Evolutionary conservation across 2,329 filamentous ascomycete genomes (phyloP).

Genomic region (Blastomyces parvus): DNA sequence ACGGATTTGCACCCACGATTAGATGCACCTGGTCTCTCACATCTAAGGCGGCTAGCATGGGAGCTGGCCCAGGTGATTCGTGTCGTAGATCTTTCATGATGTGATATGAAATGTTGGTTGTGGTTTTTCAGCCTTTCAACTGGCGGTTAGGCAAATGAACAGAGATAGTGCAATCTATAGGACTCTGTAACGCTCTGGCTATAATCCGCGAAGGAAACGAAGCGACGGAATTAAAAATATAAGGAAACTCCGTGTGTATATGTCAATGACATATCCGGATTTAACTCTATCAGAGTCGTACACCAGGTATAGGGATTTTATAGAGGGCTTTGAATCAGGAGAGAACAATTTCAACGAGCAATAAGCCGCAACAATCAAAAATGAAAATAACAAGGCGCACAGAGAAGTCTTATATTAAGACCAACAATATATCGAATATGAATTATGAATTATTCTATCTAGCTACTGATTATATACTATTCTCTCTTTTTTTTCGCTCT

Average conservation of each 20-base stretch:
- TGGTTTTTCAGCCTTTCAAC: background rate
- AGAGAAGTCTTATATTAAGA: background rate
- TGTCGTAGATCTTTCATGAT: conserved; percentile 5
- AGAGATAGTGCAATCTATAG: background rate
- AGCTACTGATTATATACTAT: background rate
- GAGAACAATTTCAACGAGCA: background rate
- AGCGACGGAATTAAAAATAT: background rate
- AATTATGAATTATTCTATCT: background rate
- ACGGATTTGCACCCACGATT: conserved; percentile 73
- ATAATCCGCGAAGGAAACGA: background rate
- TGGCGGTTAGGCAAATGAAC: too few relatives aligned
- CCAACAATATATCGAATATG: background rate
- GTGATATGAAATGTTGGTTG: background rate
- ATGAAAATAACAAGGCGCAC: background rate
- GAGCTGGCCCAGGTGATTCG: background rate
- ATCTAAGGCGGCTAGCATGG: conserved; percentile 34
- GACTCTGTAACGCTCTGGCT: background rate
- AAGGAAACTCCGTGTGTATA: background rate
- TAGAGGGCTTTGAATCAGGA: background rate
- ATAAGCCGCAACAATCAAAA: background rate
- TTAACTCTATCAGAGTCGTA: background rate
- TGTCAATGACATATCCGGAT: background rate
- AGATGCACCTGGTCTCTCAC: conserved; percentile 55
- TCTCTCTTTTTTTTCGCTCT: background rate
- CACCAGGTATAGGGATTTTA: background rate